These are phyloP conservation scores for Cystobasidium onofrii DNA, from an alignment of 768 basidiomycete species.

Conservation along the genomic window DNA sequence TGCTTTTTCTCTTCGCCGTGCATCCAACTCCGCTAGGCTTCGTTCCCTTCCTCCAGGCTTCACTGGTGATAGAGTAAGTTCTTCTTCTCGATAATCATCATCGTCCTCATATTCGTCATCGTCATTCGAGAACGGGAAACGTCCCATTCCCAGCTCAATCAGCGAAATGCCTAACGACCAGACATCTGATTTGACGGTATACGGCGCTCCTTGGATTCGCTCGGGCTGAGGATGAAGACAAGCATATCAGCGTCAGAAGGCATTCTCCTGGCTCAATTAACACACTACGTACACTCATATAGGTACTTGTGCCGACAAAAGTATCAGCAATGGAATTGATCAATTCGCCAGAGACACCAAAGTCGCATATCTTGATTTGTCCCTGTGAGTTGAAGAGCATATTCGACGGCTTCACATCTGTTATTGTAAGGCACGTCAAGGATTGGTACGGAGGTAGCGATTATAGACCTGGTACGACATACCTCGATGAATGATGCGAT, in stretches of 20 bases:
- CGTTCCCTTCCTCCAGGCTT: conserved; percentile 34
- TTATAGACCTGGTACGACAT: conserved; percentile 44
- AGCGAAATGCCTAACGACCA: conserved; percentile 97
- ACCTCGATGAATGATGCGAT: conserved; percentile 98
- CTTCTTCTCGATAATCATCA: conserved; percentile 46
- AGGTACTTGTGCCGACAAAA: conserved; percentile 96
- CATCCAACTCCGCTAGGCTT: conserved; percentile 35
- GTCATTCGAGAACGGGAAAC: conserved; percentile 76
- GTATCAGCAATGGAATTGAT: conserved; percentile 99
- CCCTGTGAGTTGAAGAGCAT: conserved; percentile 89
- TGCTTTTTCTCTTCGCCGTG: conserved; percentile 24
- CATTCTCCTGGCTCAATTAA: not conserved
- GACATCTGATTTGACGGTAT: conserved; percentile 97
- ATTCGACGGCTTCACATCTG: conserved; percentile 99
- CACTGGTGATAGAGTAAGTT: conserved; percentile 36
- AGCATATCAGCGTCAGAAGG: not conserved
- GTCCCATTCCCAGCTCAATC: conserved; percentile 90
- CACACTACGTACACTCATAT: conserved; percentile 75
- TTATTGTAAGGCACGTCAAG: not conserved
- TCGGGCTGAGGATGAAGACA: conserved; percentile 61
- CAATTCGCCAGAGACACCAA: conserved; percentile 95
- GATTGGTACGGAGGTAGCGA: not conserved
- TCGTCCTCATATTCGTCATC: conserved; percentile 37
- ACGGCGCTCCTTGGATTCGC: conserved; percentile 95
- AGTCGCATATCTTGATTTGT: conserved; percentile 98